phyloP scores from a whole-genome alignment of 2,329 filamentous ascomycete species.

The Fusarium agapanthi region DNA sequence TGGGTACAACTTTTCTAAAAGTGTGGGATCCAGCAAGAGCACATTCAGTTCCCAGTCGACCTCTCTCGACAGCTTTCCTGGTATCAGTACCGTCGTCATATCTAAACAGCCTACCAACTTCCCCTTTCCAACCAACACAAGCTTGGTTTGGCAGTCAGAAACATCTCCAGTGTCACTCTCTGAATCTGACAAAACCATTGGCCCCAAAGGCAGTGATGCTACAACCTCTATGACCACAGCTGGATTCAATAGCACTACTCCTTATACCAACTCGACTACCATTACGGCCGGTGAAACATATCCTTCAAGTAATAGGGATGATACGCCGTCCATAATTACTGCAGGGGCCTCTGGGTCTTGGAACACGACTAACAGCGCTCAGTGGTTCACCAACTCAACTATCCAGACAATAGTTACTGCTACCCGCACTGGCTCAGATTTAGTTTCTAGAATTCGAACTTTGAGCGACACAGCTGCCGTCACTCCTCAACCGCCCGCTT shows the following conservation, averaged over 20 bases:
- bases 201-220: neutral
- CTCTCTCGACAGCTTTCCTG: neutral
- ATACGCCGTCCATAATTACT: neutral
- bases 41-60: neutral
- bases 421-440: slow-evolving; percentile 1
- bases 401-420: neutral
- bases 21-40: neutral
- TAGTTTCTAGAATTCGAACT: neutral
- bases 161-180: neutral
- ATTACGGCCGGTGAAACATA: neutral
- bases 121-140: slow-evolving; percentile 26
- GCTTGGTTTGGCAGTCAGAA: slow-evolving; percentile 12
- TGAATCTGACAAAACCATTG: neutral
- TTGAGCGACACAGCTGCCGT: neutral
- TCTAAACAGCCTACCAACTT: slow-evolving; percentile 12
- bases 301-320: neutral
- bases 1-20: slow-evolving; percentile 19
- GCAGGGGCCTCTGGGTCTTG: neutral
- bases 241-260: slow-evolving; percentile 8
- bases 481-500: slow-evolving; percentile 7
- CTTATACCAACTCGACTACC: slow-evolving; percentile 31
- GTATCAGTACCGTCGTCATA: slow-evolving; percentile 14
- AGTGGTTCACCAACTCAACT: slow-evolving; percentile 13
- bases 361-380: slow-evolving; percentile 5
- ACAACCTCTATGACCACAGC: slow-evolving; percentile 4